phyloP scores from a whole-genome alignment of 352 stramenopile species.

The Globisporangium nunn region DNA sequence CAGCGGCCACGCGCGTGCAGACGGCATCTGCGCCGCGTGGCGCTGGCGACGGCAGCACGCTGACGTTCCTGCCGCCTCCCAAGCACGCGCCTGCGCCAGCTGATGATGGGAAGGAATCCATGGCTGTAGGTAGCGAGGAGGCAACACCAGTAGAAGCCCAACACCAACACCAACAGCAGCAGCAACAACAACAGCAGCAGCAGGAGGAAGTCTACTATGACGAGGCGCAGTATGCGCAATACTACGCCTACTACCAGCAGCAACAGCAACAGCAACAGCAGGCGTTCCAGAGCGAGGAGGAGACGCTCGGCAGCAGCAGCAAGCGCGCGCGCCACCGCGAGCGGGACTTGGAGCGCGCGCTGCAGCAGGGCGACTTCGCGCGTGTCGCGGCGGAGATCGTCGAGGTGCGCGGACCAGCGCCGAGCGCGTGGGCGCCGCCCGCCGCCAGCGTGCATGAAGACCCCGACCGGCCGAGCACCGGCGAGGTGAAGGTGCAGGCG shows the following conservation, averaged over 20 bases:
- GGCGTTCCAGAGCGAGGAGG: constrained; percentile 28
- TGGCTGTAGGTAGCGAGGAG: constrained; percentile 1
- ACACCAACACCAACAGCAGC: constrained; percentile 11
- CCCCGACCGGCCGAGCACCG: constrained; percentile 6
- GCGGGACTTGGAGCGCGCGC: constrained; percentile 57
- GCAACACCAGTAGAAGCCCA: constrained; percentile 6
- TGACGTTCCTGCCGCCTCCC: constrained; percentile 60
- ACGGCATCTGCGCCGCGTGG: constrained; percentile 4
- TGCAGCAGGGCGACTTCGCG: constrained; percentile 63
- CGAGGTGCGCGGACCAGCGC: constrained; percentile 45
- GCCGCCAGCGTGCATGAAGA: constrained; percentile 15
- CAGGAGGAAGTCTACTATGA: constrained; percentile 13
- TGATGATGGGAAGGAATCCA: constrained; percentile 12
- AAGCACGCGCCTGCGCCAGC: constrained; percentile 32
- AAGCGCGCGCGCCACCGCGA: constrained; percentile 54
- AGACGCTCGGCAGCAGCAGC: constrained; percentile 29
- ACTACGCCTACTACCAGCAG: constrained; percentile 23
- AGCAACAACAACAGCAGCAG: constrained; percentile 10
- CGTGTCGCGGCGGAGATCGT: constrained; percentile 51
- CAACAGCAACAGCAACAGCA: constrained; percentile 22
- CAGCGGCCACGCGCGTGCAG: constrained; percentile 23
- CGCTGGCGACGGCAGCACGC: not conserved
- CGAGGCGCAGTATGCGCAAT: constrained; percentile 26
- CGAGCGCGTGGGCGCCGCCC: constrained; percentile 50
- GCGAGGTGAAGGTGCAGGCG: constrained; percentile 50